Evolutionary conservation across 2,329 filamentous ascomycete species (phyloP).

Genomic region (Diatrype stigma): DNA sequence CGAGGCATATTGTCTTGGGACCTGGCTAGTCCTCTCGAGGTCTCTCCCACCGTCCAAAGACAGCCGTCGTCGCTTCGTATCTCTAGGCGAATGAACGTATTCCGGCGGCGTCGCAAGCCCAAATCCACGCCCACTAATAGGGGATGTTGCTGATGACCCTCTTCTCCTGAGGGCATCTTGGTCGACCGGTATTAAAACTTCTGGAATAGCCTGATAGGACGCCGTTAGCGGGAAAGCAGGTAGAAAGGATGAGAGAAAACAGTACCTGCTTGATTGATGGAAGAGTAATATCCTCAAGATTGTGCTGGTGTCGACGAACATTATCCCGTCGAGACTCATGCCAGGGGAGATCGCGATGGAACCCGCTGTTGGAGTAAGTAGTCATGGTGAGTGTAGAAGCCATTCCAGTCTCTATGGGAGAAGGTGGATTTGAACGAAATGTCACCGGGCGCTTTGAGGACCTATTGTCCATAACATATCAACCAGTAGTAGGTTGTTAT

Average conservation of each 20-base stretch:
- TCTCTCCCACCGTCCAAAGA: conserved; percentile 39
- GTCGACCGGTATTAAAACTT: conserved; percentile 34
- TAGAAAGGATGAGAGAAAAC: background rate
- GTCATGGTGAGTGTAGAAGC: conserved; percentile 50
- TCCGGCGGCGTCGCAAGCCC: conserved; percentile 37
- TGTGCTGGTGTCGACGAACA: conserved; percentile 30
- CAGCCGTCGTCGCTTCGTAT: conserved; percentile 44
- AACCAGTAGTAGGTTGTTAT: background rate
- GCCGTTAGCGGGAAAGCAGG: conserved; percentile 13
- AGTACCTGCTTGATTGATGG: conserved; percentile 51
- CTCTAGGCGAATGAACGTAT: conserved; percentile 46
- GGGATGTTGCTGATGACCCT: conserved; percentile 30
- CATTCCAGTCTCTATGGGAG: conserved; percentile 26
- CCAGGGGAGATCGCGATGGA: conserved; percentile 37
- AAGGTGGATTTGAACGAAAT: conserved; percentile 20
- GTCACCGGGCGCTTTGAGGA: conserved; percentile 26
- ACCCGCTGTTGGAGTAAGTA: conserved; percentile 36
- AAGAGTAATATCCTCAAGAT: conserved; percentile 39
- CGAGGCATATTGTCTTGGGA: conserved; percentile 43
- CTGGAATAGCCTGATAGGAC: conserved; percentile 38
- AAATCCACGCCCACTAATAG: conserved; percentile 23
- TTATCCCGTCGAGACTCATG: conserved; percentile 33
- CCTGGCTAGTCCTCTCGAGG: conserved; percentile 35
- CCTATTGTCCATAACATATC: conserved; percentile 38
- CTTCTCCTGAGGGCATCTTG: conserved; percentile 29